phyloP scores from a whole-genome alignment of 306 rosid species.

The Fragaria vesca region DNA sequence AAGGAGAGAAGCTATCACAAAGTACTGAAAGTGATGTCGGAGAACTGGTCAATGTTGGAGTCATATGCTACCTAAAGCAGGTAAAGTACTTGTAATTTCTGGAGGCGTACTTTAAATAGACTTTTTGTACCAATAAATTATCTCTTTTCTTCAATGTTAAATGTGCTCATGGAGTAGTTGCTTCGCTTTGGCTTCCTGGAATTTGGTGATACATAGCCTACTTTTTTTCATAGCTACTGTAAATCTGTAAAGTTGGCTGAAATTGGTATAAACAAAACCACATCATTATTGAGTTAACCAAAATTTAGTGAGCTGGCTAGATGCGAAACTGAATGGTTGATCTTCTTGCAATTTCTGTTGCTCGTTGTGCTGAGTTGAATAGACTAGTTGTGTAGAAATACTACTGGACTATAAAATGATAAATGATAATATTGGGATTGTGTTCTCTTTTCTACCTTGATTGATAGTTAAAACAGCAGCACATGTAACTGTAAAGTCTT shows the following conservation, averaged over 20 bases:
- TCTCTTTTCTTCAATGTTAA: neutral
- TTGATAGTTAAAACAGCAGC: neutral
- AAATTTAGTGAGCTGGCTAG: neutral
- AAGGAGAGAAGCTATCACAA: constrained; percentile 93
- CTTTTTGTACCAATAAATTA: neutral
- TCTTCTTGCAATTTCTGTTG: neutral
- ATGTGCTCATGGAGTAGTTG: neutral
- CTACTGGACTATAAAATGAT: neutral
- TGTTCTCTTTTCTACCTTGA: neutral
- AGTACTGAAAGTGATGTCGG: constrained; percentile 97
- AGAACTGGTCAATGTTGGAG: constrained; percentile 94
- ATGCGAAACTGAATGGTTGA: neutral
- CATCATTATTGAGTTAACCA: neutral
- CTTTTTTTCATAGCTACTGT: neutral
- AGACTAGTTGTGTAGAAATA: neutral
- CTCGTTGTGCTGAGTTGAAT: neutral
- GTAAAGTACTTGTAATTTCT: constrained; percentile 33
- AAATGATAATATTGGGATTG: neutral
- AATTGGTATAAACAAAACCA: neutral
- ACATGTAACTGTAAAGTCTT: constrained; percentile 1
- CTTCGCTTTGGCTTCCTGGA: neutral
- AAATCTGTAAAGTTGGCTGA: neutral
- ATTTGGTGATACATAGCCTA: neutral
- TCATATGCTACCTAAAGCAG: constrained; percentile 98
- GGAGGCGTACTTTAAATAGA: neutral